Conservation (phyloP, 108 stramenopile genomes). For the Discostella stelligeroides region DNA sequence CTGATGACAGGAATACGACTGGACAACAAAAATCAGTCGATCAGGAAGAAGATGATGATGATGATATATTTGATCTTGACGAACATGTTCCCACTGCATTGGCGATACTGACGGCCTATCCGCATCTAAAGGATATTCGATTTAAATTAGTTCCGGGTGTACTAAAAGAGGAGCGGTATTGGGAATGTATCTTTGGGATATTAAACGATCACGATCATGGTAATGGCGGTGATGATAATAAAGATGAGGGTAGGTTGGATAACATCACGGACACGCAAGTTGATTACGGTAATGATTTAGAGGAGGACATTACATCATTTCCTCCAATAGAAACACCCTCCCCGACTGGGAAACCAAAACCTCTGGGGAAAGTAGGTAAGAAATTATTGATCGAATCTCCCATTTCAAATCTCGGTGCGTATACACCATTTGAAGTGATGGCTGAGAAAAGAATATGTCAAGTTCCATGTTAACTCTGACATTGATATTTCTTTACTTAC, state of each 20-base stretch:
- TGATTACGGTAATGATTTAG: background rate
- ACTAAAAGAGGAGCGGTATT: slow-evolving; percentile 43
- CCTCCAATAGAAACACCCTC: background rate
- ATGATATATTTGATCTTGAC: slow-evolving; percentile 39
- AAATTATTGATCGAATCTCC: background rate
- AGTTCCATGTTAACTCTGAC: background rate
- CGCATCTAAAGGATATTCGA: slow-evolving; percentile 42
- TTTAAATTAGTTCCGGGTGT: slow-evolving; percentile 46
- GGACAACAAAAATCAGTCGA: slow-evolving; percentile 8
- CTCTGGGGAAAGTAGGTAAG: no score
- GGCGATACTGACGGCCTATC: slow-evolving; percentile 36
- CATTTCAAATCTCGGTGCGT: background rate
- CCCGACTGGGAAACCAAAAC: background rate
- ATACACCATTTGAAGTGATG: no score
- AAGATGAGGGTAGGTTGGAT: slow-evolving; percentile 14
- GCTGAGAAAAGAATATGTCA: no score
- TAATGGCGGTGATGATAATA: slow-evolving; percentile 30
- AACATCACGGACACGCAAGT: background rate
- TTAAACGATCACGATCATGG: slow-evolving; percentile 30
- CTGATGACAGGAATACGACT: background rate
- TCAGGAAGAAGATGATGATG: slow-evolving; percentile 27
- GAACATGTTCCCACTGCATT: slow-evolving; percentile 37
- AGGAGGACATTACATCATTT: background rate
- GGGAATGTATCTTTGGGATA: slow-evolving; percentile 40
- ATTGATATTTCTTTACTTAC: background rate